These are phyloP conservation scores for Aspergillus cejpii DNA, from an alignment of 2,329 filamentous ascomycete species.

Conservation along the genomic window DNA sequence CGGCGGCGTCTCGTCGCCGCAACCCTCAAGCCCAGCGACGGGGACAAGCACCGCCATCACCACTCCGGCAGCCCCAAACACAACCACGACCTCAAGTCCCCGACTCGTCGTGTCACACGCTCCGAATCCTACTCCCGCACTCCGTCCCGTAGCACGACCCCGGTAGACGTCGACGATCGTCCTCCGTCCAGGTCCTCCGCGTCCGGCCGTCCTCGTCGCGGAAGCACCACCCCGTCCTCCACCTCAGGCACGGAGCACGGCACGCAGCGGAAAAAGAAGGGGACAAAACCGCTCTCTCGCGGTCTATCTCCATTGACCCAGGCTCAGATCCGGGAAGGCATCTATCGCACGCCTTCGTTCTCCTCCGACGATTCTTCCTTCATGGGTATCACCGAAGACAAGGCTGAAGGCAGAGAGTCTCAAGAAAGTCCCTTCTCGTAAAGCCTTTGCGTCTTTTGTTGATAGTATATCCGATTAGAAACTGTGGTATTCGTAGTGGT, in stretches of 20 bases:
- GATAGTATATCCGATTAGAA: conserved; percentile 7
- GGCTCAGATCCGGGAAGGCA: conserved; percentile 34
- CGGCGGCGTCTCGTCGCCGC: conserved; percentile 27
- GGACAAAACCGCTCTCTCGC: conserved; percentile 24
- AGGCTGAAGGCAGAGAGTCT: conserved; percentile 21
- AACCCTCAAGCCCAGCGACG: conserved; percentile 23
- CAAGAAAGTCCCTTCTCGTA: background rate
- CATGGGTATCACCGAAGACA: conserved; percentile 15
- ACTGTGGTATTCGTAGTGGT: conserved; percentile 7
- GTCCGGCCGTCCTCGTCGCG: conserved; percentile 30
- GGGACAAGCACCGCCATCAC: conserved; percentile 26
- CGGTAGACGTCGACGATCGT: conserved; percentile 35
- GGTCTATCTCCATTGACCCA: conserved; percentile 35
- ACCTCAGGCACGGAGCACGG: conserved; percentile 24
- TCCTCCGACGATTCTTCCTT: conserved; percentile 33
- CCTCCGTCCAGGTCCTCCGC: conserved; percentile 29
- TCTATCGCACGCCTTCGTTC: conserved; percentile 25
- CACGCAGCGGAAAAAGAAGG: conserved; percentile 29
- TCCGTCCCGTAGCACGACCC: conserved; percentile 40
- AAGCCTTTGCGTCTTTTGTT: conserved; percentile 1
- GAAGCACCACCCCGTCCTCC: conserved; percentile 29
- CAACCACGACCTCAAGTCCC: conserved; percentile 25
- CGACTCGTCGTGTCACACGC: conserved; percentile 28
- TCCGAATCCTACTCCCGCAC: conserved; percentile 40
- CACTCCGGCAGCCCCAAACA: conserved; percentile 24